Base-by-base conservation (phyloP, 352 stramenopile species). In the Phytopythium chamaehyphon region DNA sequence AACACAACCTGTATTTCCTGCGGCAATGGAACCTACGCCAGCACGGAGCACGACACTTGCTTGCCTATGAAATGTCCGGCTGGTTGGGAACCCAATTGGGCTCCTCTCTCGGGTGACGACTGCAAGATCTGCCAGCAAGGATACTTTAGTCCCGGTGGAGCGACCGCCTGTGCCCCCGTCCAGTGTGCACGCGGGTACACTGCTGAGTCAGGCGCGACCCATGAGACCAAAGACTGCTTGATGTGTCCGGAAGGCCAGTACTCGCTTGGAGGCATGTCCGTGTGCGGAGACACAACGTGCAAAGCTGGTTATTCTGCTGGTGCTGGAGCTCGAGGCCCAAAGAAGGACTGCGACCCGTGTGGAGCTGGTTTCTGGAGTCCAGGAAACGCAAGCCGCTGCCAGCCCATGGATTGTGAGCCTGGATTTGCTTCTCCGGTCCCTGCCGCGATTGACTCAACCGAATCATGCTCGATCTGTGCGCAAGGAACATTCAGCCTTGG, bases 311-410 rank as follows among this genome's bases (percentile, higher is more conserved):
- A 54, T 45, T 52, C 59, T 15, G 66, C 67, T 2, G 50, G 56
- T 11, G 42, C 54, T 12, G 68, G 59, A 1, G 61, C 71, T 3
- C 56, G 53, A n/a, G 62, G 56, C 1, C 57, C 67, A 0, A 65
- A 67, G 58, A 57, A 50, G n/a, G 68, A 78, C 47, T 82, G 71
- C 39, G 28, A 69, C 21, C 54, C 64, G 12, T 82, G 71, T 24
- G 58, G 54, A 8, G 35, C 57, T n/a, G 71, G 71, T 12, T 66
- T 51, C 35, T 82, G 64, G 64, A 60, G 68, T 24, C 23, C 26
- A 8, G 68, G 68, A 18, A 69, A 73, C 50, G 51, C 54, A 1
- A 62, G 43, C 23, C 28, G 42, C 23, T 82, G 68, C 11, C 35
- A 57, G 16, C n/a, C 54, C 4, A 69, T 54, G 22, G 14, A 22